Conservation (phyloP, 2,329 filamentous ascomycete genomes). For the Bipolaris victoriae region DNA sequence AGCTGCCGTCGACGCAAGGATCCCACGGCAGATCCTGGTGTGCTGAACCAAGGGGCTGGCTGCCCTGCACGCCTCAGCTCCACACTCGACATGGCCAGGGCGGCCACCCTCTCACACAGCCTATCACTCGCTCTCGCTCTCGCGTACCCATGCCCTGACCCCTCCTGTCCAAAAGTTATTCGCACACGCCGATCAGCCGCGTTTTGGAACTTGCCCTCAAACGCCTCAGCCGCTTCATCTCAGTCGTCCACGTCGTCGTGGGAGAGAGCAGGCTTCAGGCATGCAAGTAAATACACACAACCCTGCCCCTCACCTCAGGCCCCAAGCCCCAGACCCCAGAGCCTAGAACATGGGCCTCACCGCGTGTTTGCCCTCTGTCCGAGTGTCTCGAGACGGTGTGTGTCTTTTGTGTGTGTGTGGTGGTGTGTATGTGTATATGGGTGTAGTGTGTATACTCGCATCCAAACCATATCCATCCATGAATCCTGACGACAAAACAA, state of each 20-base stretch:
- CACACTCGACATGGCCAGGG: constrained; percentile 13
- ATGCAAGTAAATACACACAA: constrained; percentile 3
- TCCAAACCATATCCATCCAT: no score
- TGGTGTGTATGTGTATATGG: no score
- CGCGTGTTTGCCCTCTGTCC: not conserved
- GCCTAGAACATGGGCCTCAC: not conserved
- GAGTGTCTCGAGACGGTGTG: constrained; percentile 1
- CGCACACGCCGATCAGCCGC: constrained; percentile 20
- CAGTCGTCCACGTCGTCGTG: not conserved
- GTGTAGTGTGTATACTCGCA: no score
- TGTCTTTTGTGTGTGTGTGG: not conserved
- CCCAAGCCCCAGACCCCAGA: not conserved
- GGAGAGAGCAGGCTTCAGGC: not conserved
- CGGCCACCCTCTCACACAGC: constrained; percentile 7
- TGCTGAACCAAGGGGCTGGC: constrained; percentile 25
- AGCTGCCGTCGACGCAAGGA: constrained; percentile 27
- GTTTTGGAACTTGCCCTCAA: constrained; percentile 6
- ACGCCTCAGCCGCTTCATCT: constrained; percentile 17
- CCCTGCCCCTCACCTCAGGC: not conserved
- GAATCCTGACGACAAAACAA: not conserved
- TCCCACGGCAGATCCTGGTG: constrained; percentile 25
- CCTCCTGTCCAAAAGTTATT: constrained; percentile 14
- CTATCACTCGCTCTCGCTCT: constrained; percentile 14
- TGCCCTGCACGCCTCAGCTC: constrained; percentile 18
- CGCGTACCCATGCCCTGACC: constrained; percentile 9